Percentiles rank a stretch among this genome's conserved stretches.
phyloP scores from a whole-genome alignment of 2,329 filamentous ascomycete species.

The Neofusicoccum umdonicola region DNA sequence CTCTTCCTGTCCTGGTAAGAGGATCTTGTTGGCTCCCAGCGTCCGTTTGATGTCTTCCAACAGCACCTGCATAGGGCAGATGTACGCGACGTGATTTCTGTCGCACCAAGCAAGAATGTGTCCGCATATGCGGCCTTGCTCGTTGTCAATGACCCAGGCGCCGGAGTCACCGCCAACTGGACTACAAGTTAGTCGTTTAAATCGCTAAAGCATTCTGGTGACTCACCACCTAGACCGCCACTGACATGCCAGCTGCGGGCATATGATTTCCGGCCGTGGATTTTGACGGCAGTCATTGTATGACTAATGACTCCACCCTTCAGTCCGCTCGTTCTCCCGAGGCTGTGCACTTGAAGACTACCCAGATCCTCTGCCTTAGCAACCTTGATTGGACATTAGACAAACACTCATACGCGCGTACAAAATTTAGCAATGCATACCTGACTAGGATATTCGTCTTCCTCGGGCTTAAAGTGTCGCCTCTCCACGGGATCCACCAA shows the following conservation, averaged over 20 bases:
- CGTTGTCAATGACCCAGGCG: constrained; percentile 85
- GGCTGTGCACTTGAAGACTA: constrained; percentile 78
- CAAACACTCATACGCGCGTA: background rate
- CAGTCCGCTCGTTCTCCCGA: constrained; percentile 81
- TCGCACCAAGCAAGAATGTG: constrained; percentile 88
- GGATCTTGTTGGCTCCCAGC: constrained; percentile 67
- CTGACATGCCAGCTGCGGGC: constrained; percentile 67
- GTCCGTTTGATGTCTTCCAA: constrained; percentile 81
- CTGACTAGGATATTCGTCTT: constrained; percentile 53
- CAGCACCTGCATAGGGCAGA: constrained; percentile 91
- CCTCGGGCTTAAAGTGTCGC: constrained; percentile 32
- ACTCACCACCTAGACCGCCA: constrained; percentile 56
- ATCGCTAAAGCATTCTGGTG: constrained; percentile 13
- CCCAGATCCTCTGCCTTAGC: constrained; percentile 63
- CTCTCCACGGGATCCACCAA: constrained; percentile 36
- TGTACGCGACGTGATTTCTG: constrained; percentile 79
- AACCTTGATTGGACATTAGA: constrained; percentile 29
- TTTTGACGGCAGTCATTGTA: constrained; percentile 79
- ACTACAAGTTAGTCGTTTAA: constrained; percentile 14
- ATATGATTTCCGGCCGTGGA: constrained; percentile 78
- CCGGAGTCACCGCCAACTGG: constrained; percentile 82
- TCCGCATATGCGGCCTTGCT: constrained; percentile 76
- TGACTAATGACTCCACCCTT: constrained; percentile 75
- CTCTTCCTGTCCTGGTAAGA: constrained; percentile 60
- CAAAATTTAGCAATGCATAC: constrained; percentile 24